Evolutionary conservation across 2,329 filamentous ascomycete species (phyloP).

Genomic region (Pestalotiopsis sp.): DNA sequence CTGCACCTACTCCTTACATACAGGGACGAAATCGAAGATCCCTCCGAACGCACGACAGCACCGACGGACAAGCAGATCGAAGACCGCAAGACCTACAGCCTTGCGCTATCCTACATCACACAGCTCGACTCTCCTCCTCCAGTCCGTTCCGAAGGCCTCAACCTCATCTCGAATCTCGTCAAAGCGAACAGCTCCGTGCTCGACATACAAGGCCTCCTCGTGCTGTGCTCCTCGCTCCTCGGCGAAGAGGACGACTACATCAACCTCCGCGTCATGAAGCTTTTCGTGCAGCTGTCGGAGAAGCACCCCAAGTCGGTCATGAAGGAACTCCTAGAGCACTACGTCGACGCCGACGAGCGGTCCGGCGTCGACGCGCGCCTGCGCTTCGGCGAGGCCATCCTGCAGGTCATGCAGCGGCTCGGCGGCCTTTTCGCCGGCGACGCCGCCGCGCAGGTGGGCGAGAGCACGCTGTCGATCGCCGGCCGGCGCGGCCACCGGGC

Average conservation of each 20-base stretch:
- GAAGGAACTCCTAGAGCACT: slow-evolving; percentile 67
- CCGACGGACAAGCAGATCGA: slow-evolving; percentile 55
- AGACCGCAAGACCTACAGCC: slow-evolving; percentile 62
- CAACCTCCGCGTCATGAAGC: slow-evolving; percentile 67
- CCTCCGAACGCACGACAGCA: slow-evolving; percentile 36
- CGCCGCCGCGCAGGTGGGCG: slow-evolving; percentile 51
- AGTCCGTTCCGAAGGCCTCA: slow-evolving; percentile 67
- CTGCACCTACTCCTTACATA: slow-evolving; percentile 58
- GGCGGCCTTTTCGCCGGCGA: slow-evolving; percentile 59
- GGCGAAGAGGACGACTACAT: slow-evolving; percentile 73
- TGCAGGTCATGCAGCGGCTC: slow-evolving; percentile 65
- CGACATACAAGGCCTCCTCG: slow-evolving; percentile 67
- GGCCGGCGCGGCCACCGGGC: slow-evolving; percentile 64
- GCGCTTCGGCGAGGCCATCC: slow-evolving; percentile 68
- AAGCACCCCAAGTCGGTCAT: slow-evolving; percentile 65
- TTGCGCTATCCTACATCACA: slow-evolving; percentile 67
- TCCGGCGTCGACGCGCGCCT: slow-evolving; percentile 64
- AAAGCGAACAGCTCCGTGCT: slow-evolving; percentile 57
- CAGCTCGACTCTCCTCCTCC: slow-evolving; percentile 64
- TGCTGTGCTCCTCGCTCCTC: slow-evolving; percentile 66
- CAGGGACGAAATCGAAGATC: slow-evolving; percentile 54
- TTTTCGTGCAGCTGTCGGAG: slow-evolving; percentile 63
- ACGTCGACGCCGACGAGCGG: slow-evolving; percentile 65
- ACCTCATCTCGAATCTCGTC: slow-evolving; percentile 62
- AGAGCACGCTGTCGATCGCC: slow-evolving; percentile 65